Evolutionary conservation across 768 basidiomycete species (phyloP).

Genomic region (Rubroboletus satanas): DNA sequence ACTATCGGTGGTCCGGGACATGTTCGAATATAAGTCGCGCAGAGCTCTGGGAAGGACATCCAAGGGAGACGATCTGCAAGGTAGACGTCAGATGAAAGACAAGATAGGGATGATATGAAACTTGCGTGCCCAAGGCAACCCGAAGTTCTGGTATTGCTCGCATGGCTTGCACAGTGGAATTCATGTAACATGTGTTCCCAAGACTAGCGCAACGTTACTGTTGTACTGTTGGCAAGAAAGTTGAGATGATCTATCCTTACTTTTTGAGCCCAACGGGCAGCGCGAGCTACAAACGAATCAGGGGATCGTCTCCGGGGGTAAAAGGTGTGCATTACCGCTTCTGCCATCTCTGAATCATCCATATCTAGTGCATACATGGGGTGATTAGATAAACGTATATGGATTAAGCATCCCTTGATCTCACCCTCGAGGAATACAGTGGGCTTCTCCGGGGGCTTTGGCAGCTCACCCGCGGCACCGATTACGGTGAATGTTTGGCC

Average conservation of each 20-base stretch:
- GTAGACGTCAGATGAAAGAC: background rate
- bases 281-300: conserved; percentile 48
- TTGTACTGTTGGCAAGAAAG: background rate
- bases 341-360: conserved; percentile 75
- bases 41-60: conserved; percentile 49
- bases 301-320: background rate
- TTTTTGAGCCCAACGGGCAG: conserved; percentile 82
- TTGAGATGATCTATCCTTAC: conserved; percentile 31
- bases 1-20: conserved; percentile 73
- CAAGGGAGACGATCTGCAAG: conserved; percentile 33
- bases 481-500: conserved; percentile 92
- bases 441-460: conserved; percentile 77
- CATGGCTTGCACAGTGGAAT: conserved; percentile 90
- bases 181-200: conserved; percentile 98
- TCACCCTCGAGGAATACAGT: conserved; percentile 83
- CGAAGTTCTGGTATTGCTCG: conserved; percentile 89
- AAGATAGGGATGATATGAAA: background rate
- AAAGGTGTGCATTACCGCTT: conserved; percentile 52
- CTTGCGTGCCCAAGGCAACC: conserved; percentile 59
- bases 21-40: conserved; percentile 64
- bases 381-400: conserved; percentile 14
- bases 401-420: conserved; percentile 4
- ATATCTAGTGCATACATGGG: conserved; percentile 53
- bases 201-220: conserved; percentile 38
- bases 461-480: conserved; percentile 88